Base-by-base conservation (phyloP, 208 protist species). In the Tritrichomonas foetus region DNA sequence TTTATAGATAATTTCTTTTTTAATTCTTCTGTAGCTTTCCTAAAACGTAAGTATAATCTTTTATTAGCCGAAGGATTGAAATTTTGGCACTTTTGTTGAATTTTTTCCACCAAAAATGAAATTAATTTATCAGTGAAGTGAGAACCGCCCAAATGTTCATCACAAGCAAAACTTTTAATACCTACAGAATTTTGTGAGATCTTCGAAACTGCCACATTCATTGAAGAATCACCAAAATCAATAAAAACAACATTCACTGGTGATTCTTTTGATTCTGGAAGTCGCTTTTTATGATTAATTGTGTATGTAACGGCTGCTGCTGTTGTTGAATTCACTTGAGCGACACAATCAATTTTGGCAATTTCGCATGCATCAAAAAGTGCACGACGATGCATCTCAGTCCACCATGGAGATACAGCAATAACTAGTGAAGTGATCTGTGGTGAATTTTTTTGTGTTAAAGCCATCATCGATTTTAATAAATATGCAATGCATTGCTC, bases 1-100 rank as follows among this genome's bases (percentile, higher is more conserved):
- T 95, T 95, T 13, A 94, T 66, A 30, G 94, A 94, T 33, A 95
- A 47, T 92, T 41, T 94, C 74, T 94, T 95, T 55, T 95, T 95
- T 16, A 78, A 16, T 57, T 93, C 22, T 53, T 95, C 94, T n/a
- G 69, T 69, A 20, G 49, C 74, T 9, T 39, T n/a, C 14, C 49
- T 50, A 33, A 95, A 89, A 53, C 93, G 33, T 47, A 93, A 8
- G 27, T 33, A 50, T 3, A 94, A 14, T 9, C 94, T 93, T n/a
- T 44, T 16, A 50, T 94, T 93, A 22, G 50, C 93, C 36, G 53
- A 64, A 36, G 94, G 93, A 64, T 95, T 89, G 13, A 95, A n/a
- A n/a, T n/a, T 61, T 3, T 82, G 36, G 22, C 95, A 82, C 22
- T 94, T 94, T 36, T 82, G 30, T 50, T 61, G 11, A n/a, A 95